These are phyloP conservation scores for Dillenia suffruticosa DNA, from an alignment of 164 flowering plant species.

Conservation along the genomic window DNA sequence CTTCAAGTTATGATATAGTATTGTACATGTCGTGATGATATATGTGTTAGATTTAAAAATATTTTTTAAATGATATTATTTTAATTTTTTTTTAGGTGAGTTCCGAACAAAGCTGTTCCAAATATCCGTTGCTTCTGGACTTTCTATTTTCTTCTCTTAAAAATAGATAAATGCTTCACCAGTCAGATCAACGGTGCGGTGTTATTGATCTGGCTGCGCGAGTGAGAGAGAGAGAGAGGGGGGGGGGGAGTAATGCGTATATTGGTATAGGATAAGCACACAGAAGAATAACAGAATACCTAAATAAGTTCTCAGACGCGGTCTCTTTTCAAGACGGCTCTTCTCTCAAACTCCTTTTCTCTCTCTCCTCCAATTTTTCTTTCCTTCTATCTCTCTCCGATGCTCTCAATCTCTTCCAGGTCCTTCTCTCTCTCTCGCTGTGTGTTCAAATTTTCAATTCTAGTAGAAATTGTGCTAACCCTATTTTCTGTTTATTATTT, in stretches of 20 bases:
- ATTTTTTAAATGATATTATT: too few relatives aligned
- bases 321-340: slow-evolving; percentile 63
- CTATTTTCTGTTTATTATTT: neutral
- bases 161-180: too few relatives aligned
- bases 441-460: neutral
- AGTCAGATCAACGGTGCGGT: too few relatives aligned
- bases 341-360: slow-evolving; percentile 58
- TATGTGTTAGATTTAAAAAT: too few relatives aligned
- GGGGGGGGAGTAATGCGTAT: slow-evolving; percentile 39
- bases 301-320: slow-evolving; percentile 75
- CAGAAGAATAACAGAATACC: slow-evolving; percentile 75
- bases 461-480: neutral
- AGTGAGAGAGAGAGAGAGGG: slow-evolving; percentile 1
- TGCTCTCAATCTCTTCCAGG: slow-evolving; percentile 84
- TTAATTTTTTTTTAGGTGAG: too few relatives aligned
- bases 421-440: slow-evolving; percentile 9
- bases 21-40: too few relatives aligned
- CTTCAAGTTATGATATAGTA: too few relatives aligned
- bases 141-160: too few relatives aligned
- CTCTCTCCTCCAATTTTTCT: slow-evolving; percentile 68
- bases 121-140: too few relatives aligned
- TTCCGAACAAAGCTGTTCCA: too few relatives aligned
- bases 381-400: slow-evolving; percentile 72
- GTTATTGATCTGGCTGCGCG: too few relatives aligned
- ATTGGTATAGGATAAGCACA: slow-evolving; percentile 95